These are phyloP conservation scores for Solanum pennellii DNA, from an alignment of 257 asterid species.

Conservation along the genomic window DNA sequence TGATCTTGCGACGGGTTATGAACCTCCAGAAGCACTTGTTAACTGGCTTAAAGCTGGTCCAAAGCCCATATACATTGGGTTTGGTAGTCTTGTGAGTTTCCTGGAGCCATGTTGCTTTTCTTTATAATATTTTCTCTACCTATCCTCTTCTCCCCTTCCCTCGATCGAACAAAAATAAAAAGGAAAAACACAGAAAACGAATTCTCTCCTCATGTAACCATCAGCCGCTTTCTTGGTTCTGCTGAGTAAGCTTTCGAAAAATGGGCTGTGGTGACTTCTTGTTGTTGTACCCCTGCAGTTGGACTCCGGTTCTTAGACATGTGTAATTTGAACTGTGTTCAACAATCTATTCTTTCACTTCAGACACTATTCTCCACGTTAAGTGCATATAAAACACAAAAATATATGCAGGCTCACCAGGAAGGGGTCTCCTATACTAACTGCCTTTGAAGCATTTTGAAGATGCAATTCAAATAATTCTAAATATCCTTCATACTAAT, in stretches of 20 bases:
- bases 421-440: not conserved
- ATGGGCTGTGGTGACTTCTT: not conserved
- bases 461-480: not conserved
- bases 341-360: not conserved
- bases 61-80: constrained; percentile 81
- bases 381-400: not conserved
- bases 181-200: not conserved
- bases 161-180: not conserved
- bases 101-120: not conserved
- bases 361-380: not conserved
- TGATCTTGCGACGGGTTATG: constrained; percentile 77
- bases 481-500: not conserved
- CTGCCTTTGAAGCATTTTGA: not conserved
- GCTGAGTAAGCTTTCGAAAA: not conserved
- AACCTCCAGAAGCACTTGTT: constrained; percentile 74
- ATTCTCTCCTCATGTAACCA: not conserved
- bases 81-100: constrained; percentile 89
- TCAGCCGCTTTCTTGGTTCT: not conserved
- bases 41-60: constrained; percentile 65
- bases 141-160: not conserved
- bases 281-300: not conserved
- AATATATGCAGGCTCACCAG: not conserved
- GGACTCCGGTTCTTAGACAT: not conserved
- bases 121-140: not conserved
- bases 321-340: not conserved